These are phyloP conservation scores for Colletotrichum gloeosporioides DNA, from an alignment of 2,329 filamentous ascomycete genomes.

Conservation along the genomic window DNA sequence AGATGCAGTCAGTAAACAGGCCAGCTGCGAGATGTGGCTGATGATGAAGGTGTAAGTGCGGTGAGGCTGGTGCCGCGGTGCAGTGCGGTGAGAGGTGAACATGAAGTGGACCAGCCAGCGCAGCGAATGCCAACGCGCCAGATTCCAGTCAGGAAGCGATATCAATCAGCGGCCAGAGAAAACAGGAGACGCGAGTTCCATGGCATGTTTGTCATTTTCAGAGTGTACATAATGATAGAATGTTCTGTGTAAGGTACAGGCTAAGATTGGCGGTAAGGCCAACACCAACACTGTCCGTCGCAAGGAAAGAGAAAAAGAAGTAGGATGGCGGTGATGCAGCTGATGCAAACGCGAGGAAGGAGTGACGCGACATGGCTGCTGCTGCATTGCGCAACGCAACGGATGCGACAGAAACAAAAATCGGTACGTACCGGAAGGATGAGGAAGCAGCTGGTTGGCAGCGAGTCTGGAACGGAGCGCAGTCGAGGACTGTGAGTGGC, in stretches of 20 bases:
- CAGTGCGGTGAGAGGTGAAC: neutral
- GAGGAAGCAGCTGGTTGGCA: neutral
- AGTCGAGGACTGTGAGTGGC: slow-evolving; percentile 2
- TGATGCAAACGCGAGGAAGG: neutral
- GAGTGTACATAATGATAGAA: slow-evolving; percentile 1
- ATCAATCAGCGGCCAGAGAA: neutral
- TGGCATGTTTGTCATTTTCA: slow-evolving; percentile 8
- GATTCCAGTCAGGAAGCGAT: neutral
- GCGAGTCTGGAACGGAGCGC: neutral
- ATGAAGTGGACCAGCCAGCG: neutral
- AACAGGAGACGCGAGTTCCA: neutral
- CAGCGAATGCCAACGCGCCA: slow-evolving; percentile 7
- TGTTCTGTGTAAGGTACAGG: neutral
- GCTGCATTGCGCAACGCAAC: neutral
- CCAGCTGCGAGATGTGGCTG: slow-evolving; percentile 2
- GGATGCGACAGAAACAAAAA: slow-evolving; percentile 8
- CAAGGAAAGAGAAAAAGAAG: neutral
- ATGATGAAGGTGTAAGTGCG: neutral
- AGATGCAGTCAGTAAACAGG: neutral
- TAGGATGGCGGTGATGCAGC: neutral
- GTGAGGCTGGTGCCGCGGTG: slow-evolving; percentile 9
- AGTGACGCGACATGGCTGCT: neutral
- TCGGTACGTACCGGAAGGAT: slow-evolving; percentile 18
- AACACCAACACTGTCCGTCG: neutral
- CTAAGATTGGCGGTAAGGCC: neutral